phyloP scores from a whole-genome alignment of 768 basidiomycete genomes.

The Lactifluus pinguis region DNA sequence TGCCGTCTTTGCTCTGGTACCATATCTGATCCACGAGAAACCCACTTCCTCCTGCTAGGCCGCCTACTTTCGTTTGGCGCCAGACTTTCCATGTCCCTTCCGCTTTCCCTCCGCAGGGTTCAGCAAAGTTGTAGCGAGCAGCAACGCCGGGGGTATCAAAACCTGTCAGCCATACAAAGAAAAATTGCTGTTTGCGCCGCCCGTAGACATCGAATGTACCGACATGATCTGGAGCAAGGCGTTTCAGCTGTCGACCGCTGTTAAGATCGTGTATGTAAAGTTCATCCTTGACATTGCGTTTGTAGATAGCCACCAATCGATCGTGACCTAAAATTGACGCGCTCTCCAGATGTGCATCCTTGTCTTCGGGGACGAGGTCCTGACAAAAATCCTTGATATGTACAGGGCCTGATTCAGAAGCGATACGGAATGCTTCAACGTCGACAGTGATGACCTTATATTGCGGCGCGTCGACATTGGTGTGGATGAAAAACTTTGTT shows the following conservation, averaged over 20 bases:
- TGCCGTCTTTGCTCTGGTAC: conserved; percentile 73
- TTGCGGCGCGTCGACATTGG: conserved; percentile 57
- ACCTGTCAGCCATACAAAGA: conserved; percentile 56
- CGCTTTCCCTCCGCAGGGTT: conserved; percentile 22
- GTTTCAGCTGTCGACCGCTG: conserved; percentile 42
- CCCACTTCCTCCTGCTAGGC: conserved; percentile 49
- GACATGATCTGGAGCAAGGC: conserved; percentile 57
- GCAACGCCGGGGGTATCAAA: conserved; percentile 68
- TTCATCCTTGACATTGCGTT: conserved; percentile 74
- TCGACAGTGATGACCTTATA: conserved; percentile 61
- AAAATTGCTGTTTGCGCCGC: conserved; percentile 44
- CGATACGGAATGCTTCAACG: conserved; percentile 32
- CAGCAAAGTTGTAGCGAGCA: conserved; percentile 50
- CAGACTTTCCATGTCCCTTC: conserved; percentile 52
- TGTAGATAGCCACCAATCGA: conserved; percentile 54
- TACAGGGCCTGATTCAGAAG: conserved; percentile 8
- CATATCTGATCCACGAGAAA: conserved; percentile 71
- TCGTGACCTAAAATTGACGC: conserved; percentile 42
- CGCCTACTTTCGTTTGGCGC: conserved; percentile 47
- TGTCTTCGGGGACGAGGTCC: conserved; percentile 63
- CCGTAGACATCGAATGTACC: conserved; percentile 50
- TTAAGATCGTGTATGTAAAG: conserved; percentile 56
- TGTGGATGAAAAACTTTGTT: conserved; percentile 51
- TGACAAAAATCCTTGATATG: conserved; percentile 34
- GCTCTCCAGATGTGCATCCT: conserved; percentile 49